Evolutionary conservation across 257 asterid genomes (phyloP).

Genomic region (Solanum tarapatanum): DNA sequence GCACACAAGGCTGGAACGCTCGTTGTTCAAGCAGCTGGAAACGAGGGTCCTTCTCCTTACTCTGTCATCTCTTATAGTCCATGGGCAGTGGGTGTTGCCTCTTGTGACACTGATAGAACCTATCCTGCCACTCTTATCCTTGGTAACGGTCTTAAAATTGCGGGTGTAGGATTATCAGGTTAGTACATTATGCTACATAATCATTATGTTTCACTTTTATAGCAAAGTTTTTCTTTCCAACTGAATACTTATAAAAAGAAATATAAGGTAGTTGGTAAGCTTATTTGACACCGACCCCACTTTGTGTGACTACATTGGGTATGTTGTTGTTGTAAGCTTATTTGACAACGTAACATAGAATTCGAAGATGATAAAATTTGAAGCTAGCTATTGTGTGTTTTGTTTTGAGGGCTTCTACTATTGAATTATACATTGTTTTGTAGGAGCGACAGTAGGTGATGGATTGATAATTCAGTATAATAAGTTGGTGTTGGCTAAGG

Average conservation of each 20-base stretch:
- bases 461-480: slow-evolving; percentile 40
- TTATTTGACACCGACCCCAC: neutral
- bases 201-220: neutral
- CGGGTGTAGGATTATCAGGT: slow-evolving; percentile 87
- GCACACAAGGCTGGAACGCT: slow-evolving; percentile 76
- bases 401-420: neutral
- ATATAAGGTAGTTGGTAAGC: neutral
- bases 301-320: neutral
- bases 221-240: neutral
- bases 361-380: neutral
- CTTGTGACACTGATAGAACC: slow-evolving; percentile 63
- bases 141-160: slow-evolving; percentile 48
- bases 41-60: slow-evolving; percentile 77
- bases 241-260: neutral
- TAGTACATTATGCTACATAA: neutral
- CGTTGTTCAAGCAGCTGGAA: slow-evolving; percentile 78
- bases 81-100: slow-evolving; percentile 68
- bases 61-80: slow-evolving; percentile 78
- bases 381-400: neutral
- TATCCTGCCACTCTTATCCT: slow-evolving; percentile 72
- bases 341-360: neutral
- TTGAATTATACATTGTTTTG: neutral
- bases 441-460: slow-evolving; percentile 63
- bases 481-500: slow-evolving; percentile 63
- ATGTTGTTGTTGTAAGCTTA: neutral